Base-by-base conservation (phyloP, 345 rosid genomes). In the Toxicodendron radicans region DNA sequence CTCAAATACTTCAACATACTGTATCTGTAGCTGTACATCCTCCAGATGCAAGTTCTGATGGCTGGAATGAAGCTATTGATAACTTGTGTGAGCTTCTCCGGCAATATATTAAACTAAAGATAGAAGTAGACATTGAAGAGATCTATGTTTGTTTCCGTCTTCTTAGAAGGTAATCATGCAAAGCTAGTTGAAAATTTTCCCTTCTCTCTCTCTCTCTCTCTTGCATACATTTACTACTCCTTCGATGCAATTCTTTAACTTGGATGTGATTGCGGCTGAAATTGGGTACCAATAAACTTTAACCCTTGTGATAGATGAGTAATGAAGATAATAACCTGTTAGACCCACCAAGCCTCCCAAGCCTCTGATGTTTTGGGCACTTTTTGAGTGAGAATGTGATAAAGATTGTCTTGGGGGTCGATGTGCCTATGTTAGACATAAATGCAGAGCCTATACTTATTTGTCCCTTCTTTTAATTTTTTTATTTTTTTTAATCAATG, bases 71-170 rank as follows among this genome's bases (percentile, higher is more conserved):
- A 75, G 85, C 90, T 76, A 71, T 82, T 64, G 18, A 72, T 60
- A 77, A 77, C 77, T 73, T 91, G 46, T 79, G 87, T 72, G 90
- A 88, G 78, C 81, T 95, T 84, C 80, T 91, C 76, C 86, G 81
- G 79, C 85, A 84, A 80, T 95, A 92, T 77, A 80, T 92, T 70
- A 77, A 84, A 48, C 66, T 88, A 79, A 95, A 88, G 81, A 84
- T 95, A 63, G 87, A 79, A 76, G 81, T 71, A 57, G 99, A 95
- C 82, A 82, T 92, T 10, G 97, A 95, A 79, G 97, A 92, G 83
- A 83, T 90, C 64, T 90, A 87, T 81, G 58, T 92, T 73, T 92
- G 95, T 81, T 90, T 91, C 75, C 81, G 89, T 61, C 77, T 91
- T 76, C 84, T 95, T 63, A 82, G 73, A 82, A 95, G 97, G 97